These are phyloP conservation scores for Venturia nashicola DNA, from an alignment of 2,329 filamentous ascomycete species.

Conservation along the genomic window DNA sequence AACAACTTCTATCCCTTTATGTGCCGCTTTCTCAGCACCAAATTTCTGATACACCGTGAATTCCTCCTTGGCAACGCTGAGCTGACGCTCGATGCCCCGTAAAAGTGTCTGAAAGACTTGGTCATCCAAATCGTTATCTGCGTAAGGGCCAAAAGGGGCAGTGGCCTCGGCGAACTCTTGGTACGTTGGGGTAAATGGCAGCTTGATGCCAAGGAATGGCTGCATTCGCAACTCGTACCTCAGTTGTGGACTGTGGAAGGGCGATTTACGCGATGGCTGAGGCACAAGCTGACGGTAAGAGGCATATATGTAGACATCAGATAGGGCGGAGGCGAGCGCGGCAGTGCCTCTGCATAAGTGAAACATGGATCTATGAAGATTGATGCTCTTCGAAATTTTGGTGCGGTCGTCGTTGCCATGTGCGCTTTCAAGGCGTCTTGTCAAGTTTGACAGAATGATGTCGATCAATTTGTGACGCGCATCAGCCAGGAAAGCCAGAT, in stretches of 20 bases:
- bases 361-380: constrained; percentile 16
- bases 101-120: not conserved
- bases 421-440: not conserved
- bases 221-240: constrained; percentile 81
- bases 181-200: constrained; percentile 52
- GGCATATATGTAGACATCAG: constrained; percentile 53
- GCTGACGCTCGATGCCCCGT: constrained; percentile 15
- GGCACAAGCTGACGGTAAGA: constrained; percentile 43
- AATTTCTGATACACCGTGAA: constrained; percentile 25
- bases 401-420: not conserved
- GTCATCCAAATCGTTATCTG: not conserved
- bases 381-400: not conserved
- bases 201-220: constrained; percentile 58
- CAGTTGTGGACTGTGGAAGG: constrained; percentile 55
- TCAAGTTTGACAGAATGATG: not conserved
- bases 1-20: constrained; percentile 22
- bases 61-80: constrained; percentile 23
- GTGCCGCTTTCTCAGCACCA: constrained; percentile 20
- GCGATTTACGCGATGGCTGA: constrained; percentile 31
- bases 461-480: not conserved
- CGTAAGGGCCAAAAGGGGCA: constrained; percentile 20
- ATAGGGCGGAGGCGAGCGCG: constrained; percentile 19
- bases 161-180: constrained; percentile 41
- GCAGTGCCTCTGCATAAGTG: constrained; percentile 17
- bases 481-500: not conserved